Evolutionary conservation across 306 rosid species (phyloP).

Genomic region (Ormosia emarginata): DNA sequence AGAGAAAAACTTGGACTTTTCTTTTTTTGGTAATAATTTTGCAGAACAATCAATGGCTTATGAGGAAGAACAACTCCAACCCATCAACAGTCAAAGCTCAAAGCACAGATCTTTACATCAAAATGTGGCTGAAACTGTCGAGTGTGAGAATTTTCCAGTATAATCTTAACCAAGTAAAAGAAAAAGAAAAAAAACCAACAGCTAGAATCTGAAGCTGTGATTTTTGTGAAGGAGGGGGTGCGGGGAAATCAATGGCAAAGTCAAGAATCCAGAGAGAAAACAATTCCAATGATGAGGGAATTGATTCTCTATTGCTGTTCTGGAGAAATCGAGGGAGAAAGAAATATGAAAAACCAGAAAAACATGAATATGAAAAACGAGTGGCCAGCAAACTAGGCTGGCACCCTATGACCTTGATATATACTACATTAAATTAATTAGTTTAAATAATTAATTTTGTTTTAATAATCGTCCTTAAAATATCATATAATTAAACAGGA

Average conservation of each 20-base stretch:
- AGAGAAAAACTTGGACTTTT: not conserved
- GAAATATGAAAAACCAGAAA: conserved; percentile 16
- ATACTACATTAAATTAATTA: conserved; percentile 27
- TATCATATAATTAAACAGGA: conserved; percentile 9
- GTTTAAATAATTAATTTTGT: not conserved
- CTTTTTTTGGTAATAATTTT: not conserved
- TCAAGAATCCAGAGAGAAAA: conserved; percentile 23
- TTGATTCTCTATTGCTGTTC: conserved; percentile 24
- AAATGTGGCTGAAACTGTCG: conserved; percentile 31
- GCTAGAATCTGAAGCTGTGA: conserved; percentile 18
- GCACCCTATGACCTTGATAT: conserved; percentile 52
- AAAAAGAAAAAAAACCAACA: not conserved
- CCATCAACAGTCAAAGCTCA: conserved; percentile 20
- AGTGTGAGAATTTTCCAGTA: not conserved
- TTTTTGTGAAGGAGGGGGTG: not conserved
- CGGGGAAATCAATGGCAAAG: conserved; percentile 26
- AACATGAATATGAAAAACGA: conserved; percentile 42
- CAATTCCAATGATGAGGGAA: conserved; percentile 29
- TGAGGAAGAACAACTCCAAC: conserved; percentile 35
- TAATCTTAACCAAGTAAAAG: not conserved
- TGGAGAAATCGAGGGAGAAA: conserved; percentile 45
- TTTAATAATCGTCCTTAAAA: conserved; percentile 35
- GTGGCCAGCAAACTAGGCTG: conserved; percentile 81
- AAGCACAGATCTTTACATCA: conserved; percentile 48
- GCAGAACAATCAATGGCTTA: conserved; percentile 39